Evolutionary conservation across 495 filamentous ascomycete species (phyloP).

Genomic region (Lasiosphaeria hispida): DNA sequence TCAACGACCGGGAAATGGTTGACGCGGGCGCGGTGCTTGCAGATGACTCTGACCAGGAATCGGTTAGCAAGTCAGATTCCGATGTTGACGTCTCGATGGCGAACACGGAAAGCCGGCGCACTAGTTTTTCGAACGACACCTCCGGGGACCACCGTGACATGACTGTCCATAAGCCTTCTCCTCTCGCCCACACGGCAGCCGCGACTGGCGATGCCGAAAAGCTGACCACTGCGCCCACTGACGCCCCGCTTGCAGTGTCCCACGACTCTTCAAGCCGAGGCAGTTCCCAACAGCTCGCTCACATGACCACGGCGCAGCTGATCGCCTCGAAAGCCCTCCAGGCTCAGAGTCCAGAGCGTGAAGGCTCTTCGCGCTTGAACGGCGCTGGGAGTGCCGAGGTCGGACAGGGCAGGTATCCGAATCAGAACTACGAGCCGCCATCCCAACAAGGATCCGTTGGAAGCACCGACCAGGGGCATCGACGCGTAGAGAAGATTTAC

Average conservation of each 20-base stretch:
- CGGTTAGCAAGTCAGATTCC: slow-evolving; percentile 9
- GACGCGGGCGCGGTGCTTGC: background rate
- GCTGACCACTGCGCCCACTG: too few species aligned
- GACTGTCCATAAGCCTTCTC: too few species aligned
- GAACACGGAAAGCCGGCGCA: slow-evolving; percentile 22
- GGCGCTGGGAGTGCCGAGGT: background rate
- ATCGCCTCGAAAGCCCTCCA: slow-evolving; percentile 22
- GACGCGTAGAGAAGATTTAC: slow-evolving; percentile 26
- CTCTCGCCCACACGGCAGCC: too few species aligned
- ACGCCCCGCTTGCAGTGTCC: too few species aligned
- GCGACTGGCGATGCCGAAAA: too few species aligned
- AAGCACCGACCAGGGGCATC: background rate
- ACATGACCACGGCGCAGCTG: slow-evolving; percentile 4
- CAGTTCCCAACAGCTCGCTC: background rate
- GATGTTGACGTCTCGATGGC: slow-evolving; percentile 23
- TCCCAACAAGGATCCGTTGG: slow-evolving; percentile 10
- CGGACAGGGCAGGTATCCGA: background rate
- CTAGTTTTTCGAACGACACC: slow-evolving; percentile 18
- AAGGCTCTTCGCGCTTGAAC: background rate
- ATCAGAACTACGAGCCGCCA: slow-evolving; percentile 8
- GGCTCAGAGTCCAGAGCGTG: slow-evolving; percentile 8
- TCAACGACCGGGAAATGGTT: slow-evolving; percentile 15
- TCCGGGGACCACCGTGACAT: too few species aligned
- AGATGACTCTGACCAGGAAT: slow-evolving; percentile 14
- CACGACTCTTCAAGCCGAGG: too few species aligned